Conservation (phyloP, 1,284 basidiomycete species). For the Ceratobasidium sp. region DNA sequence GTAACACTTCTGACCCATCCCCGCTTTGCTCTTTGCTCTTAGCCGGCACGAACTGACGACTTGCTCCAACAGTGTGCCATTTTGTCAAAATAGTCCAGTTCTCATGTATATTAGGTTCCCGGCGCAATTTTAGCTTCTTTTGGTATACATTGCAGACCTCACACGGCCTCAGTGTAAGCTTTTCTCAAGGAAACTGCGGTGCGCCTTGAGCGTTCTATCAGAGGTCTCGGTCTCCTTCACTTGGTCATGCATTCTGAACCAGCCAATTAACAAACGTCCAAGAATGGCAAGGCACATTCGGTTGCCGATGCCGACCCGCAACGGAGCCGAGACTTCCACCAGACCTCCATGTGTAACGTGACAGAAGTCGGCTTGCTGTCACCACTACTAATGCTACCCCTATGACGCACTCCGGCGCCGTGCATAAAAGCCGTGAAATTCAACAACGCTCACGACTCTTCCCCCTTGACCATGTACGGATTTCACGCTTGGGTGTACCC, state of each 20-base stretch:
- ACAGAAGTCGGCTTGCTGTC: constrained; percentile 12
- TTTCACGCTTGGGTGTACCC: constrained; percentile 33
- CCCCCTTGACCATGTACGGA: constrained; percentile 16
- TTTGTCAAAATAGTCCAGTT: background rate
- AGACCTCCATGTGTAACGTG: no score
- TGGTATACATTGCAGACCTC: no score
- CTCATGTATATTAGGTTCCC: background rate
- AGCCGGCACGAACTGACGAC: background rate
- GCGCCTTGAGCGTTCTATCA: no score
- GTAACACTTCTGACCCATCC: constrained; percentile 39
- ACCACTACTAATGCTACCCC: background rate
- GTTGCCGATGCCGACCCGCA: no score
- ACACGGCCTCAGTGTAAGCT: no score
- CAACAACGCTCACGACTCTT: background rate
- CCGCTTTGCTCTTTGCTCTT: background rate
- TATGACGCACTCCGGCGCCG: background rate
- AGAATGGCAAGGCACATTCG: no score
- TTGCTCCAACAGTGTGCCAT: background rate
- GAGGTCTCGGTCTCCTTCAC: no score
- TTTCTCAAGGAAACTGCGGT: no score
- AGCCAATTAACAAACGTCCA: no score
- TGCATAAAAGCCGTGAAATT: background rate
- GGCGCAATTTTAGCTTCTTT: no score
- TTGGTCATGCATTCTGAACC: no score
- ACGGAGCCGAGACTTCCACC: no score